phyloP scores from a whole-genome alignment of 2,329 filamentous ascomycete genomes.

The Aspergillus novofumigatus region DNA sequence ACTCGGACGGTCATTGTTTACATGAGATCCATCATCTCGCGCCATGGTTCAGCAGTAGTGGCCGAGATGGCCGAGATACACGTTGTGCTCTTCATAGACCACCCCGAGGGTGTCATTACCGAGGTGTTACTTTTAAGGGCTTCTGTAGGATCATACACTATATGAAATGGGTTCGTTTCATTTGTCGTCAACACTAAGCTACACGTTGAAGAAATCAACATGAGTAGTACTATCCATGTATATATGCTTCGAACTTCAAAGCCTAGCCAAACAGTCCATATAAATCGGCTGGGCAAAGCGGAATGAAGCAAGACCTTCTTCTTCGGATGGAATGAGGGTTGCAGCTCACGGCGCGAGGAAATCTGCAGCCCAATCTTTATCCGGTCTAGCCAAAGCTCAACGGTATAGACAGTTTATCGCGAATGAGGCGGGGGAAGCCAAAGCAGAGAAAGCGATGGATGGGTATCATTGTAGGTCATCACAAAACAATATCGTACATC shows the following conservation, averaged over 20 bases:
- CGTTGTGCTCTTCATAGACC: background rate
- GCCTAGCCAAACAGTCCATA: slow-evolving; percentile 9
- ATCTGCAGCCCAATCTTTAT: slow-evolving; percentile 21
- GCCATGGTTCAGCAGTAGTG: background rate
- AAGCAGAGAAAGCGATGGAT: background rate
- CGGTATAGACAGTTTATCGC: background rate
- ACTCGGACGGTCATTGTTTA: background rate
- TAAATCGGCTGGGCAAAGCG: slow-evolving; percentile 15
- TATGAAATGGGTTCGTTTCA: background rate
- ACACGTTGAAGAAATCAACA: background rate
- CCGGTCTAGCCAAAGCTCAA: slow-evolving; percentile 8
- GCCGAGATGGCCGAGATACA: background rate
- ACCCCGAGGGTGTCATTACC: background rate
- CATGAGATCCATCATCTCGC: background rate
- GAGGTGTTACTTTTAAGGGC: background rate
- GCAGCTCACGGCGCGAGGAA: slow-evolving; percentile 14
- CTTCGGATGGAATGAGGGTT: slow-evolving; percentile 26
- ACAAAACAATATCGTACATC: slow-evolving; percentile 10
- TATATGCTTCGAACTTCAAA: slow-evolving; percentile 18
- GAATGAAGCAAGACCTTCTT: slow-evolving; percentile 12
- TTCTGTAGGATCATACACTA: background rate
- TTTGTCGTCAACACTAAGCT: background rate
- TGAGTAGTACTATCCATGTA: background rate
- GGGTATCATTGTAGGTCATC: slow-evolving; percentile 18
- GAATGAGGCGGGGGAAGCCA: background rate